Base-by-base conservation (phyloP, 495 filamentous ascomycete genomes). In the Hypoxylon rickii region DNA sequence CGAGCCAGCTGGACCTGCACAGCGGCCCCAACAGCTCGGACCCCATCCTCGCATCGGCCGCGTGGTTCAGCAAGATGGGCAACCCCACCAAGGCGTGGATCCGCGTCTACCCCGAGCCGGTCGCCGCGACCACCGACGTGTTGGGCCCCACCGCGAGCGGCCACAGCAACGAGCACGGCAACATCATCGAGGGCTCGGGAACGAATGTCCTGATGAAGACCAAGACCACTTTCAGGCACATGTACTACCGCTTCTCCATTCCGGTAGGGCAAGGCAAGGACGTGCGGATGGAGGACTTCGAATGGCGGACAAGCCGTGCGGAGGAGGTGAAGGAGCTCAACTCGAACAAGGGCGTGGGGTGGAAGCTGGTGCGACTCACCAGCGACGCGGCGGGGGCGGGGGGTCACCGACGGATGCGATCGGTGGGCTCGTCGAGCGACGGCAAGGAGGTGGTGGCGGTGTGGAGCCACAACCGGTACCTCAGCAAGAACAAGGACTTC, bases 241-340 rank as follows among this genome's bases (percentile, higher is more conserved):
- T 10, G 15, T 42, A 29, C 20, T 55, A 52, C 46, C 24, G 13
- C 5, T 63, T 65, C n/a, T 24, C 55, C 6, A 33, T 56, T 24
- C 48, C 61, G 4, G 58, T 68, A 4, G 67, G 65, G 4, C 26
- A 31, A 10, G 64, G 60, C 12, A 63, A 65, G 40, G 55, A 61
- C 33, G 21, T 55, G 36, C 55, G 55, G 11, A 26, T 16, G 10
- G 67, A 70, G 44, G 17, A 56, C 22, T 70, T 70, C 40, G 58
- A 70, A 40, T 70, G 67, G 67, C 55, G 67, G n/a, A 45, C 37
- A 20, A 70, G 58, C 32, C 22, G 51, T n/a, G 65, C 64, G 19
- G 34, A 22, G 2, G 67, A 67, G 38, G 52, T 70, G 7, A 33
- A 21, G 51, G 48, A 49, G 31, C 45, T 69, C 5, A 49, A 57